Percentiles rank a stretch among this genome's conserved stretches.
These are phyloP conservation scores for Clarireedia homoeocarpa DNA, from an alignment of 2,329 filamentous ascomycete genomes.

Conservation along the genomic window DNA sequence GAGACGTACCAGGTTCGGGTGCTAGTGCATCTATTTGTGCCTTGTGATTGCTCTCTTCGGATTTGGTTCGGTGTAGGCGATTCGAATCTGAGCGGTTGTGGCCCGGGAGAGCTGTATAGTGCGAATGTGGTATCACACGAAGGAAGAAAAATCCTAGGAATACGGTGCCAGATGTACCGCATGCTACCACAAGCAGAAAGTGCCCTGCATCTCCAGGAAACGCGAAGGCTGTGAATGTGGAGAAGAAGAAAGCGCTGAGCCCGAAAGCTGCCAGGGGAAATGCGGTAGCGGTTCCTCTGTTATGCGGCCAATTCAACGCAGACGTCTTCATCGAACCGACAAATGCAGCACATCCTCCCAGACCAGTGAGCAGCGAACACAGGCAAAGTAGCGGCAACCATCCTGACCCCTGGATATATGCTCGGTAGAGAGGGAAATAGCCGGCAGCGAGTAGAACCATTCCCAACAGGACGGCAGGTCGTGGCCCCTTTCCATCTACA, in stretches of 20 bases:
- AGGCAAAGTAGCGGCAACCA: constrained; percentile 62
- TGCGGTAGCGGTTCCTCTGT: constrained; percentile 87
- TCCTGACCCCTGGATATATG: constrained; percentile 61
- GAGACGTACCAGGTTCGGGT: constrained; percentile 59
- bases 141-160: constrained; percentile 80
- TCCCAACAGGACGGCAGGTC: constrained; percentile 69
- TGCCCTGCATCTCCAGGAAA: constrained; percentile 78
- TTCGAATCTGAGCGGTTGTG: constrained; percentile 30
- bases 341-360: constrained; percentile 90
- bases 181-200: constrained; percentile 72
- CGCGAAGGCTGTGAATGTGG: constrained; percentile 64
- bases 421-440: constrained; percentile 78
- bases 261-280: constrained; percentile 91
- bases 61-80: constrained; percentile 38
- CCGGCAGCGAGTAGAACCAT: constrained; percentile 65
- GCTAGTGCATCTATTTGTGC: constrained; percentile 31
- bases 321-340: constrained; percentile 77
- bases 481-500: constrained; percentile 74
- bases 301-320: constrained; percentile 83
- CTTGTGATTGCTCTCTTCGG: constrained; percentile 35
- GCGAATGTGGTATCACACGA: constrained; percentile 55
- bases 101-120: constrained; percentile 35
- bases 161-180: constrained; percentile 70
- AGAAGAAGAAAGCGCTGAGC: constrained; percentile 94
- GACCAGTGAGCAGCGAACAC: constrained; percentile 76